Percentiles rank a stretch among this genome's conserved stretches.
phyloP scores from a whole-genome alignment of 2,329 filamentous ascomycete genomes.

The Ascocoryne sarcoides region DNA sequence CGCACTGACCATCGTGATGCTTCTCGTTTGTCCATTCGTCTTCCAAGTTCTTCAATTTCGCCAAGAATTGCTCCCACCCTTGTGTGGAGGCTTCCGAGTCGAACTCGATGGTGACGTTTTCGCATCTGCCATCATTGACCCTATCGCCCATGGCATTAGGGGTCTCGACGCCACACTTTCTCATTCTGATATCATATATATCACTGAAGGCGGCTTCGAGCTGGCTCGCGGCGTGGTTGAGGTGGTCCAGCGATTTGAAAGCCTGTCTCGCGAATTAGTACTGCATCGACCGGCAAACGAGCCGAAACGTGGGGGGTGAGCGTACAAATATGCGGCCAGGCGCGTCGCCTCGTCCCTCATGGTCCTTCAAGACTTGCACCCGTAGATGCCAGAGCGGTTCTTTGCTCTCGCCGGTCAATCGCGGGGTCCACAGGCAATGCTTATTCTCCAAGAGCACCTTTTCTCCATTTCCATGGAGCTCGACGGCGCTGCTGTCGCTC shows the following conservation, averaged over 20 bases:
- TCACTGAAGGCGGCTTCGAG: conserved; percentile 19
- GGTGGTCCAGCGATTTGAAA: conserved; percentile 20
- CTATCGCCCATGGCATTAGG: conserved; percentile 20
- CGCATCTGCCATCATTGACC: conserved; percentile 20
- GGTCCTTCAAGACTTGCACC: conserved; percentile 19
- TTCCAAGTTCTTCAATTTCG: conserved; percentile 13
- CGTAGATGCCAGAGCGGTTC: conserved; percentile 19
- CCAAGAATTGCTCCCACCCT: conserved; percentile 17
- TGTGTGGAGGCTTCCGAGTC: conserved; percentile 12
- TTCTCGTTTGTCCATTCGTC: conserved; percentile 16
- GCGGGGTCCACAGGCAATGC: conserved; percentile 18
- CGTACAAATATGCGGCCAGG: conserved; percentile 19
- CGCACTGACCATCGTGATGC: conserved; percentile 6
- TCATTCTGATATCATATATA: conserved; percentile 12
- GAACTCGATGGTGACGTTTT: conserved; percentile 22
- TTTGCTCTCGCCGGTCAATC: conserved; percentile 1
- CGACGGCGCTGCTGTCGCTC: conserved; percentile 8
- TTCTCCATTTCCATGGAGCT: conserved; percentile 16
- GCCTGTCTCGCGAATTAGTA: conserved; percentile 13
- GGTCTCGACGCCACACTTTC: conserved; percentile 17
- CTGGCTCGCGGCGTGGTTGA: conserved; percentile 19
- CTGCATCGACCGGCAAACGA: neutral
- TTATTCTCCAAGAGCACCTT: conserved; percentile 14
- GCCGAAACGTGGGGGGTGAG: conserved; percentile 4
- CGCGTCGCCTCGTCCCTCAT: conserved; percentile 17